Base-by-base conservation (phyloP, 306 rosid species). In the Vigna unguiculata region DNA sequence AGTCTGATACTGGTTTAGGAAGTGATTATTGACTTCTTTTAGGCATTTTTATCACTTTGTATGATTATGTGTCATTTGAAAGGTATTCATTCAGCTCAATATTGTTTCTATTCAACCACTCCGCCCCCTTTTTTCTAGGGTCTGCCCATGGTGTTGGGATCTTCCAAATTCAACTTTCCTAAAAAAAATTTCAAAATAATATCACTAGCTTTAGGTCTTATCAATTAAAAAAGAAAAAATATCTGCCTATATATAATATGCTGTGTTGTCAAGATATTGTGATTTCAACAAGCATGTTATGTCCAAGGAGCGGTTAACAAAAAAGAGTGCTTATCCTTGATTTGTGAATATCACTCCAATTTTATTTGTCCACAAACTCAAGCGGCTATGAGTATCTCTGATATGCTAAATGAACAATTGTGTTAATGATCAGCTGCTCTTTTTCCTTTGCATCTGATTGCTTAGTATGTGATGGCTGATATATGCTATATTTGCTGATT, bases 1-100 rank as follows among this genome's bases (percentile, higher is more conserved):
- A 41, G 53, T 78, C 17, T 74, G 74, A 22, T 69, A 13, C 32
- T 51, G 62, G 85, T 36, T 69, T 74, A 57, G 54, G 58, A 41
- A 25, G 38, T 9, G 51, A 46, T 64, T 59, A 40, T 46, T 73
- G 61, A 70, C 32, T 73, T 54, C 41, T 63, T 9, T 22, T 5
- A 46, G 25, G 52, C 77, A 45, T n/a, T 20, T 76, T 63, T 14
- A 28, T 58, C 34, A 17, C 17, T 16, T 32, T 7, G 11, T 64
- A 64, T 51, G 72, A 52, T 51, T 75, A 2, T 34, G 43, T 63
- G 54, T 28, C 30, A 32, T 28, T 43, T 25, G 60, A 13, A 75
- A 61, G 4, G 10, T 38, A 30, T 61, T 46, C 60, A 74, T 38
- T 38, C 8, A 59, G 41, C 14, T 59, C 53, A 16, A 59, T 16